Evolutionary conservation across 225 moss, liverwort and hornwort genomes (phyloP).

Genomic region (Polytrichum formosum): DNA sequence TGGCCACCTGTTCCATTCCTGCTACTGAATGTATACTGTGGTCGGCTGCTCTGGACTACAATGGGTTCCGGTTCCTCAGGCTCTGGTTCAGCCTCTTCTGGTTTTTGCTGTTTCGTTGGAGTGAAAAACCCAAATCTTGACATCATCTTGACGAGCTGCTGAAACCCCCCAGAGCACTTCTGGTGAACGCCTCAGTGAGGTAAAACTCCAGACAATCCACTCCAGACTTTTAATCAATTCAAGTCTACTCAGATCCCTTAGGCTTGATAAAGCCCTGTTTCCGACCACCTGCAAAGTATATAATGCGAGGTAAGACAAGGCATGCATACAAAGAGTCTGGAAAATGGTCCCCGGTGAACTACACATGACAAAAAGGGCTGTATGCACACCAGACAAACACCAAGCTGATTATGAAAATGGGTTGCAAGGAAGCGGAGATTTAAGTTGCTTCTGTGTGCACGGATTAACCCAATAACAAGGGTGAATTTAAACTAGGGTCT

Average conservation of each 20-base stretch:
- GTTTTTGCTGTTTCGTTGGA: slow-evolving; percentile 15
- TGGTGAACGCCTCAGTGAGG: background rate
- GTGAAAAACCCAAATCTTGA: slow-evolving; percentile 46
- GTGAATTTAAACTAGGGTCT: too few species aligned
- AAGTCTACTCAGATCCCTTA: background rate
- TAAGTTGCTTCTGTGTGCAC: too few species aligned
- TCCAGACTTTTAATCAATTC: background rate
- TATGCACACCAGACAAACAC: too few species aligned
- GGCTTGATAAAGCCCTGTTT: background rate
- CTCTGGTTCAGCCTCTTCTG: slow-evolving; percentile 19
- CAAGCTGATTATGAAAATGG: too few species aligned
- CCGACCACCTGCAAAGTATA: background rate
- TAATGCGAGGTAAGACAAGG: too few species aligned
- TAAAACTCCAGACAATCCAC: background rate
- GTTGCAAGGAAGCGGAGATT: too few species aligned
- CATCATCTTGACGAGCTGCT: slow-evolving; percentile 37
- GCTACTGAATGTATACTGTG: slow-evolving; percentile 15
- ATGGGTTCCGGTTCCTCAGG: slow-evolving; percentile 22
- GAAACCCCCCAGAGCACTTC: background rate
- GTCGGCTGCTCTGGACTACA: slow-evolving; percentile 32
- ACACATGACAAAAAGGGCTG: too few species aligned
- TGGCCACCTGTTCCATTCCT: slow-evolving; percentile 29
- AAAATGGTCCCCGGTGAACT: too few species aligned
- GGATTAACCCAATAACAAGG: too few species aligned
- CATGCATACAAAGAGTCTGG: too few species aligned